phyloP scores from a whole-genome alignment of 352 stramenopile genomes.

The Phytophthora crassamura region DNA sequence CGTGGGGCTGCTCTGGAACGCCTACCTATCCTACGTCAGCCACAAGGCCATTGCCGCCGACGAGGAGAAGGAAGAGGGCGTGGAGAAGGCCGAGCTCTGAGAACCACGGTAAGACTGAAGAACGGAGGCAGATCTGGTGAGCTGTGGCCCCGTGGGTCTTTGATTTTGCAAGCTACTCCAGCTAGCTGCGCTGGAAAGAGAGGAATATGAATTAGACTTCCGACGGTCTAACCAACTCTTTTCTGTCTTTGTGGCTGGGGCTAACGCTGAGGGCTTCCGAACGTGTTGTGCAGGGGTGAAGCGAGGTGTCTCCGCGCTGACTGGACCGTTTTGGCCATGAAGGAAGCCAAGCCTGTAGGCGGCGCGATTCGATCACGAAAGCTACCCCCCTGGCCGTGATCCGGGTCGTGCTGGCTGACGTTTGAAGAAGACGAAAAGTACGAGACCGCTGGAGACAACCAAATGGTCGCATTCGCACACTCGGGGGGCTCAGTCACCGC shows the following conservation, averaged over 20 bases:
- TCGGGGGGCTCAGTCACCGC: slow-evolving; percentile 38
- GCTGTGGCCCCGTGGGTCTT: too few species aligned
- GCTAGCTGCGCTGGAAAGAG: neutral
- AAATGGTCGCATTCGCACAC: slow-evolving; percentile 23
- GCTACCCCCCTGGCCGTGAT: slow-evolving; percentile 17
- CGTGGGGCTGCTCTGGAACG: slow-evolving; percentile 84
- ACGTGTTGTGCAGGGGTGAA: slow-evolving; percentile 32
- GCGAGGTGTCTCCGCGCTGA: slow-evolving; percentile 64
- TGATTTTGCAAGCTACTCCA: too few species aligned
- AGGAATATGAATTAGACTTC: slow-evolving; percentile 25
- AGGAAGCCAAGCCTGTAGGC: slow-evolving; percentile 43
- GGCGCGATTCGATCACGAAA: slow-evolving; percentile 27
- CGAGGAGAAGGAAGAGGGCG: slow-evolving; percentile 2
- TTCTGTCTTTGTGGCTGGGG: slow-evolving; percentile 1
- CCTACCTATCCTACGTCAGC: slow-evolving; percentile 83
- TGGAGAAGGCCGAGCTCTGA: slow-evolving; percentile 12
- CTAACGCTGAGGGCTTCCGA: slow-evolving; percentile 35
- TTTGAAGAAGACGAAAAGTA: slow-evolving; percentile 28
- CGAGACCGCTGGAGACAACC: slow-evolving; percentile 17
- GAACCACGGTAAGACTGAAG: neutral
- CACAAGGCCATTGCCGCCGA: slow-evolving; percentile 43
- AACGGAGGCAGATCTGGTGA: neutral
- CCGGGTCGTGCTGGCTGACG: slow-evolving; percentile 6
- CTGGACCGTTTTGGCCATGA: slow-evolving; percentile 64
- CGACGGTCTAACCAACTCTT: slow-evolving; percentile 12